phyloP scores from a whole-genome alignment of 2,329 filamentous ascomycete genomes.

The Westerdykella ornata region DNA sequence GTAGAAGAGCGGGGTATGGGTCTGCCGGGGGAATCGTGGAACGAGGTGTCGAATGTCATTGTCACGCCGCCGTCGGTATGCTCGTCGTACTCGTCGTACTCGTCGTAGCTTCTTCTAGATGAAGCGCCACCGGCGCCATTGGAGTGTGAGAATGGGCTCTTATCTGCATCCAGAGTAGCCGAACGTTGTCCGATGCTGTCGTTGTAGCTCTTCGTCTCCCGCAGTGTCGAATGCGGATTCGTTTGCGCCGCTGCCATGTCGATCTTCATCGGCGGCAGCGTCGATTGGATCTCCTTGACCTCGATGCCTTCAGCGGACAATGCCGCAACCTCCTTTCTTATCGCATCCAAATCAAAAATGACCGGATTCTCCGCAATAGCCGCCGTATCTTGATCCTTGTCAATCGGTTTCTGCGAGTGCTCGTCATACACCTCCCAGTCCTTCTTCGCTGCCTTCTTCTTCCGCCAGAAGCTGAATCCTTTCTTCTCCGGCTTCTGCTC shows the following conservation, averaged over 20 bases:
- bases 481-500: conserved; percentile 71
- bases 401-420: conserved; percentile 40
- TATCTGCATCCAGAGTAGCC: conserved; percentile 10
- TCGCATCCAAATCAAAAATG: conserved; percentile 92
- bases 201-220: conserved; percentile 40
- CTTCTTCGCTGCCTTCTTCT: conserved; percentile 75
- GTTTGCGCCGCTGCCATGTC: conserved; percentile 31
- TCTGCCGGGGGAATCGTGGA: conserved; percentile 18
- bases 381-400: conserved; percentile 42
- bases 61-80: conserved; percentile 31
- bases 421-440: conserved; percentile 95
- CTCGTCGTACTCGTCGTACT: conserved; percentile 35
- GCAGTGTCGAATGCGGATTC: conserved; percentile 21
- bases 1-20: conserved; percentile 9
- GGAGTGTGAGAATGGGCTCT: conserved; percentile 1
- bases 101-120: conserved; percentile 5
- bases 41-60: conserved; percentile 42
- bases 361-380: conserved; percentile 55
- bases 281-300: conserved; percentile 78
- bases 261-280: conserved; percentile 83
- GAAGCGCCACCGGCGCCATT: conserved; percentile 3
- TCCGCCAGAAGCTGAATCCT: conserved; percentile 66
- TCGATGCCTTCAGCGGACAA: conserved; percentile 65
- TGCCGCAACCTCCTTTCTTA: conserved; percentile 61
- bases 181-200: conserved; percentile 23